Conservation (phyloP, 2,329 filamentous ascomycete species). For the Paradendryphiella salina region DNA sequence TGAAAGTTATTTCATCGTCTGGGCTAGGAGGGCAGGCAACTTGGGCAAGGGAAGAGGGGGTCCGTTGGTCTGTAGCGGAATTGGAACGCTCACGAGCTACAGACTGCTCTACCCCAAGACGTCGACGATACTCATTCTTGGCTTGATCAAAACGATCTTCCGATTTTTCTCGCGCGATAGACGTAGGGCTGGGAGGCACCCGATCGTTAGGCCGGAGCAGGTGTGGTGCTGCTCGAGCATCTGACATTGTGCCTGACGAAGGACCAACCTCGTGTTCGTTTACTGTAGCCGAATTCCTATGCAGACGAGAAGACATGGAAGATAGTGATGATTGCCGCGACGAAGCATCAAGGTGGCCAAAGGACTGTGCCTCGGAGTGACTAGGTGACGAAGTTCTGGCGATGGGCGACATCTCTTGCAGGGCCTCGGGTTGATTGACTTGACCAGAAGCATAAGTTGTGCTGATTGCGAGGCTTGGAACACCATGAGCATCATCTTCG, state of each 20-base stretch:
- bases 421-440: slow-evolving; percentile 55
- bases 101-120: slow-evolving; percentile 40
- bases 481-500: slow-evolving; percentile 65
- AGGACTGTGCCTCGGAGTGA: slow-evolving; percentile 44
- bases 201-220: slow-evolving; percentile 2
- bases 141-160: slow-evolving; percentile 44
- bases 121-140: slow-evolving; percentile 45
- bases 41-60: slow-evolving; percentile 37
- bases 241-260: slow-evolving; percentile 21
- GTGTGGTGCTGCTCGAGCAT: slow-evolving; percentile 7
- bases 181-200: slow-evolving; percentile 11
- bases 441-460: slow-evolving; percentile 64
- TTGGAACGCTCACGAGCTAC: slow-evolving; percentile 32
- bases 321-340: slow-evolving; percentile 49
- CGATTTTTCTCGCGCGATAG: slow-evolving; percentile 28
- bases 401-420: slow-evolving; percentile 47
- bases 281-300: slow-evolving; percentile 27
- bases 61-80: slow-evolving; percentile 29
- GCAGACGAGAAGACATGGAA: slow-evolving; percentile 43
- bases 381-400: slow-evolving; percentile 50
- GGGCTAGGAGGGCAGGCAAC: slow-evolving; percentile 53
- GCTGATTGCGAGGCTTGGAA: slow-evolving; percentile 66
- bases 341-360: slow-evolving; percentile 27
- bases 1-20: slow-evolving; percentile 47
- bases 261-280: slow-evolving; percentile 34